A percentile compares a stretch with the other conserved stretches of the same genome.
phyloP scores from a whole-genome alignment of 768 basidiomycete species.

The Mycena epipterygia region DNA sequence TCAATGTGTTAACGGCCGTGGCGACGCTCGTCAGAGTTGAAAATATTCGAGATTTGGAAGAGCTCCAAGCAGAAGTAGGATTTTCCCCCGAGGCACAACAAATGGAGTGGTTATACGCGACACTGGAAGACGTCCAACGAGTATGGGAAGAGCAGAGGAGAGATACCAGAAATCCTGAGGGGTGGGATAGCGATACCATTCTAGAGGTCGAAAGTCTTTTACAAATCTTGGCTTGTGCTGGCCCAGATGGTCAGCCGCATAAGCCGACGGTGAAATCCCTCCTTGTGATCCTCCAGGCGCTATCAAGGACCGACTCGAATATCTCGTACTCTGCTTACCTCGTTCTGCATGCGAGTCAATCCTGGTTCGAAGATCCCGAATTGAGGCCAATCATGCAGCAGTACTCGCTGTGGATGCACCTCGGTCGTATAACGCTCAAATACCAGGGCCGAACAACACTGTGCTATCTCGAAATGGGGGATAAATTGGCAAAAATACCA shows the following conservation, averaged over 20 bases:
- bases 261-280: neutral
- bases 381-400: neutral
- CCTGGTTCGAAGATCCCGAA: neutral
- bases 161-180: neutral
- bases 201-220: neutral
- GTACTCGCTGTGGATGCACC: neutral
- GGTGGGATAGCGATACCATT: neutral
- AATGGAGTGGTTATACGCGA: neutral
- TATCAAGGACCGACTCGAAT: neutral
- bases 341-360: neutral
- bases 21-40: neutral
- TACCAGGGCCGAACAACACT: too few relatives aligned
- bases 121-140: constrained; percentile 7
- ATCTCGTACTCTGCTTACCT: neutral
- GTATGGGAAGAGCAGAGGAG: neutral
- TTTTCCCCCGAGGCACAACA: neutral
- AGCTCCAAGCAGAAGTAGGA: too few relatives aligned
- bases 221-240: neutral
- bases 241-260: neutral
- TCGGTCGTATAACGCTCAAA: too few relatives aligned
- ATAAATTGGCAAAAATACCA: too few relatives aligned
- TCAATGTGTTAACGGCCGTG: neutral
- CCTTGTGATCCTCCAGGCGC: neutral
- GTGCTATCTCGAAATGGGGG: too few relatives aligned
- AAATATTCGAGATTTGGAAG: neutral